These are phyloP conservation scores for Rutstroemia sp. DNA, from an alignment of 2,329 filamentous ascomycete genomes.

Conservation along the genomic window DNA sequence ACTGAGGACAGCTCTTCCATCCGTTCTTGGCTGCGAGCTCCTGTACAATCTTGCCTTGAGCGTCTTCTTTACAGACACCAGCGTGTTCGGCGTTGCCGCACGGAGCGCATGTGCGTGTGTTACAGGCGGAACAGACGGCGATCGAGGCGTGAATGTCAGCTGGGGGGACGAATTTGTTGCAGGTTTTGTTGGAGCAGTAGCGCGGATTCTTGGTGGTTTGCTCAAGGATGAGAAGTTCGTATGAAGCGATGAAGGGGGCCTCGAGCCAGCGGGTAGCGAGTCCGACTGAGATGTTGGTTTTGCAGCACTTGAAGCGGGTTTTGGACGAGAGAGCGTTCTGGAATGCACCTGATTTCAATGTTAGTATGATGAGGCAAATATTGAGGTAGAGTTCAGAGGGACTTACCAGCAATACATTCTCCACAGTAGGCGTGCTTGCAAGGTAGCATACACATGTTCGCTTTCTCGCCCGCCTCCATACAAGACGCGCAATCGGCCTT, in stretches of 20 bases:
- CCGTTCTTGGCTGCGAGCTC: constrained; percentile 20
- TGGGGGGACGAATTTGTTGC: constrained; percentile 25
- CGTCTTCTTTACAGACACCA: constrained; percentile 25
- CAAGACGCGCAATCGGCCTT: constrained; percentile 17
- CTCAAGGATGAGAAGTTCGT: constrained; percentile 22
- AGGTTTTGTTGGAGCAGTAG: constrained; percentile 21
- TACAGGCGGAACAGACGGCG: constrained; percentile 18
- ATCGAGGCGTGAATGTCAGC: constrained; percentile 17
- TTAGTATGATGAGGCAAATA: background rate
- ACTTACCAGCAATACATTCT: constrained; percentile 16
- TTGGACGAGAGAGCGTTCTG: constrained; percentile 16
- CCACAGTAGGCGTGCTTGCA: constrained; percentile 20
- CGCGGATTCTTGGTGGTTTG: constrained; percentile 23
- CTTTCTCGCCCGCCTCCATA: constrained; percentile 14
- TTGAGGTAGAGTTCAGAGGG: background rate
- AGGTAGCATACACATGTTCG: constrained; percentile 11
- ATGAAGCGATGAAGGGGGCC: constrained; percentile 13
- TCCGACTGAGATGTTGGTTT: background rate
- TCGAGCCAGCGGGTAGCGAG: constrained; percentile 6
- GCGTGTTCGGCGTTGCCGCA: constrained; percentile 20
- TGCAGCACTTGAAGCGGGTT: constrained; percentile 17
- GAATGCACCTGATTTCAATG: constrained; percentile 13
- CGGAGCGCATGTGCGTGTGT: constrained; percentile 17
- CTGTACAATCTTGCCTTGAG: constrained; percentile 17
- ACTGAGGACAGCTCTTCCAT: constrained; percentile 25